Evolutionary conservation across 176 grass and related monocot genomes (phyloP).

Genomic region (Carex scoparia): DNA sequence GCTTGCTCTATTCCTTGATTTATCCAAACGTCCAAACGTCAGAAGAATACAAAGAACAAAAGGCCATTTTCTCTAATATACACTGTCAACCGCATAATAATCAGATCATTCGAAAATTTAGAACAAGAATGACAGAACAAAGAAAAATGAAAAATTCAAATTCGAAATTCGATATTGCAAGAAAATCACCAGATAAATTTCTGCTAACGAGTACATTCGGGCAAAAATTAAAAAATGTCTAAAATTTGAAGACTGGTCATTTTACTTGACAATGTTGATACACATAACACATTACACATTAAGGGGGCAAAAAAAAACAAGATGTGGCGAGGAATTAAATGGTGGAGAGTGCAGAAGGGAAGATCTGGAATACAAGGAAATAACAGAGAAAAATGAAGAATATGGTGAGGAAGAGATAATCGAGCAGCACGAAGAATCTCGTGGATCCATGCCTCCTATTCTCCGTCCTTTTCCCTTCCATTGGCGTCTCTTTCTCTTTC

Average conservation of each 20-base stretch:
- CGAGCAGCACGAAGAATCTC: slow-evolving; percentile 66
- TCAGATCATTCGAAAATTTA: not conserved
- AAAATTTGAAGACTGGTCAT: not conserved
- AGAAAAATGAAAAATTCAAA: not conserved
- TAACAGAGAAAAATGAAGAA: slow-evolving; percentile 86
- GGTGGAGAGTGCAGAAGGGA: slow-evolving; percentile 23
- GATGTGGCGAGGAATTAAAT: not conserved
- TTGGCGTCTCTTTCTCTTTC: not conserved
- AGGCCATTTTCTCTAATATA: not conserved
- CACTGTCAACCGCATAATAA: not conserved
- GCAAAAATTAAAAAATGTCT: not conserved
- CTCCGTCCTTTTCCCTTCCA: slow-evolving; percentile 23
- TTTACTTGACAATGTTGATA: not conserved
- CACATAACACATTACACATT: not conserved
- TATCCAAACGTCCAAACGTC: too few relatives aligned
- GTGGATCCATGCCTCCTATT: slow-evolving; percentile 56
- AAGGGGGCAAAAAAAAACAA: not conserved
- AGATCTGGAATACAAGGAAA: slow-evolving; percentile 51
- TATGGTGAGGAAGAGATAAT: slow-evolving; percentile 74
- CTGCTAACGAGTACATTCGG: not conserved
- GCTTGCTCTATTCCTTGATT: too few relatives aligned
- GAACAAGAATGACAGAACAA: not conserved
- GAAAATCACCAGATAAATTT: not conserved
- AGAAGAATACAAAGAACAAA: not conserved
- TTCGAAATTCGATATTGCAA: not conserved